These are phyloP conservation scores for Panicum hallii DNA, from an alignment of 202 grass and related monocot genomes.

Conservation along the genomic window DNA sequence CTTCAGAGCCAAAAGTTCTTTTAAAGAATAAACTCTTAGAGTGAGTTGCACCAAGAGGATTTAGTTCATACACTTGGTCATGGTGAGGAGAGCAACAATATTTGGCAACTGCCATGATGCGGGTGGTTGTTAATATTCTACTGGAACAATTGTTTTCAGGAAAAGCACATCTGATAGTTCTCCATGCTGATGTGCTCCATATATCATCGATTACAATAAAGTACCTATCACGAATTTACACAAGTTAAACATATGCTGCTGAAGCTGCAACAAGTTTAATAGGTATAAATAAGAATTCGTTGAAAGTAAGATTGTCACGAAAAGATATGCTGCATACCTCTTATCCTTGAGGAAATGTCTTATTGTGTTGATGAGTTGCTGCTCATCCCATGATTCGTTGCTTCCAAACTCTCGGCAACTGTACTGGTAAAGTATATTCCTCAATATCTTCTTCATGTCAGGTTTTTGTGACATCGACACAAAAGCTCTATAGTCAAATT, in stretches of 20 bases:
- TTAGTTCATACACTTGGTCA: background rate
- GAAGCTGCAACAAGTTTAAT: slow-evolving; percentile 11
- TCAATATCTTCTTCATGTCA: slow-evolving; percentile 37
- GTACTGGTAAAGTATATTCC: slow-evolving; percentile 44
- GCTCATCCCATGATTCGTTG: slow-evolving; percentile 32
- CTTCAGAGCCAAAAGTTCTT: slow-evolving; percentile 1
- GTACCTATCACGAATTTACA: background rate
- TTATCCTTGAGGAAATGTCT: slow-evolving; percentile 44
- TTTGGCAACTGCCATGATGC: background rate
- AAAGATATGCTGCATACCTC: slow-evolving; percentile 32
- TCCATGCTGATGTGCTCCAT: background rate
- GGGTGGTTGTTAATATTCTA: background rate
- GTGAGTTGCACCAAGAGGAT: background rate
- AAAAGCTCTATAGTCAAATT: slow-evolving; percentile 43
- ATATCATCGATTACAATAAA: background rate
- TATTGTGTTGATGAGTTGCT: slow-evolving; percentile 29
- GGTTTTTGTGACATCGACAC: slow-evolving; percentile 46
- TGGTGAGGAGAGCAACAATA: background rate
- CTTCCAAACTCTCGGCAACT: slow-evolving; percentile 1
- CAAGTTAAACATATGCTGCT: slow-evolving; percentile 14
- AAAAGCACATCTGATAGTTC: background rate
- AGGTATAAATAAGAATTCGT: background rate
- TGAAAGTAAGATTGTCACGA: slow-evolving; percentile 1
- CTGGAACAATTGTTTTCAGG: background rate
- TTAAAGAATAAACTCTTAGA: slow-evolving; percentile 3